Conservation (phyloP, 257 asterid species). For the Capsicum pubescens region DNA sequence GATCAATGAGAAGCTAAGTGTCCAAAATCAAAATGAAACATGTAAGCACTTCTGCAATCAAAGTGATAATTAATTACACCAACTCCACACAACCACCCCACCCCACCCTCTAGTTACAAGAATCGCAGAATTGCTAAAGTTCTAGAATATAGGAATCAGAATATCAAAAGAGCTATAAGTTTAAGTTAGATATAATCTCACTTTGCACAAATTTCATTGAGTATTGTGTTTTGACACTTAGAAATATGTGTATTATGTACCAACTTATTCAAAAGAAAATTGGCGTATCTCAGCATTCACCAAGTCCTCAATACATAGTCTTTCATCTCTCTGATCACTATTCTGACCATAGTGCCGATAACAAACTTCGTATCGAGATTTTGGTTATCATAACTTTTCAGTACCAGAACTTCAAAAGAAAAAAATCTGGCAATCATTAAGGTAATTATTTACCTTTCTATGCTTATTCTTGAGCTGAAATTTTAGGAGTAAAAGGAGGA, state of each 20-base stretch:
- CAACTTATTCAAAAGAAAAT: not conserved
- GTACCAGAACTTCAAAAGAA: not conserved
- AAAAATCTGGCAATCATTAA: not conserved
- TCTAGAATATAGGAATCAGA: not conserved
- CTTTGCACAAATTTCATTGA: not conserved
- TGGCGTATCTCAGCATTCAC: not conserved
- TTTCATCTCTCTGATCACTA: conserved; percentile 2
- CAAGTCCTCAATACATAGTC: not conserved
- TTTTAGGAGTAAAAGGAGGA: not conserved
- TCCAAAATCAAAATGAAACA: conserved; percentile 2
- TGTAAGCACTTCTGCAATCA: conserved; percentile 18
- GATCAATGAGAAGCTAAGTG: not conserved
- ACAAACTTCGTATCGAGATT: not conserved
- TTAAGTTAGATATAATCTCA: conserved; percentile 8
- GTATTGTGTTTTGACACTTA: conserved; percentile 3
- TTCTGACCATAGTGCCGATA: not conserved
- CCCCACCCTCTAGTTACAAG: not conserved
- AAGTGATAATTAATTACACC: not conserved
- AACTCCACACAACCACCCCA: not conserved
- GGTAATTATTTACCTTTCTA: not conserved
- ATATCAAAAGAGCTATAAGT: not conserved
- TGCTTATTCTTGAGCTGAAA: not conserved
- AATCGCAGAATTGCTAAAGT: not conserved
- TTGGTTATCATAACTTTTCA: not conserved
- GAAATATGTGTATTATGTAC: not conserved